Percentiles rank a stretch among this genome's conserved stretches.
Conservation (phyloP, 176 grass and related monocot genomes). For the Carex parvula region DNA sequence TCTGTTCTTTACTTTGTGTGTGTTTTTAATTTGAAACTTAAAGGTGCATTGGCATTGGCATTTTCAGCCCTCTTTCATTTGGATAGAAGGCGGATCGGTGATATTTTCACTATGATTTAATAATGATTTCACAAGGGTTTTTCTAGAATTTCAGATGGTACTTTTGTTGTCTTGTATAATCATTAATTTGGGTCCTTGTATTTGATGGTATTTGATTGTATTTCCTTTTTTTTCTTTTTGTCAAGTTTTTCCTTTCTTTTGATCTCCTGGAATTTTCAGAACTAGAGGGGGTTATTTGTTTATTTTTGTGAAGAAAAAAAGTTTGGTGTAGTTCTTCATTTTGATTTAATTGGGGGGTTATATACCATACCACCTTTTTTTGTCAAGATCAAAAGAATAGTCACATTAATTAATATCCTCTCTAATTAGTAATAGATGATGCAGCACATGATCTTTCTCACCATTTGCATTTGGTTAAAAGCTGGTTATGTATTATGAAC, state of each 20-base stretch:
- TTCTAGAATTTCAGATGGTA: too few relatives aligned
- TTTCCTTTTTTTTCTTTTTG: background rate
- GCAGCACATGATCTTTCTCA: background rate
- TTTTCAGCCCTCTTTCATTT: too few relatives aligned
- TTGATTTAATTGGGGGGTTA: background rate
- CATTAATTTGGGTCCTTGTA: too few relatives aligned
- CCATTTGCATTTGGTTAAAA: background rate
- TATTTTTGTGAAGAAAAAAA: conserved; percentile 1
- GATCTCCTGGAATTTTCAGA: background rate
- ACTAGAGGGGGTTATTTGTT: conserved; percentile 23
- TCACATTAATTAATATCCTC: background rate
- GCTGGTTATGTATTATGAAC: background rate
- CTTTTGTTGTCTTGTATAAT: too few relatives aligned
- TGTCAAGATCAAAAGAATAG: conserved; percentile 14
- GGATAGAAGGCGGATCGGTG: too few relatives aligned
- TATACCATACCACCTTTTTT: background rate
- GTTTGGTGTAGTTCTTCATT: background rate
- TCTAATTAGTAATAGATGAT: background rate
- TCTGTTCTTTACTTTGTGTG: too few relatives aligned
- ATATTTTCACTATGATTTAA: too few relatives aligned
- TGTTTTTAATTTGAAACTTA: too few relatives aligned
- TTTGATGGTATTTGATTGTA: conserved; percentile 2
- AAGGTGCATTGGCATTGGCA: too few relatives aligned
- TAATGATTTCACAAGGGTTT: too few relatives aligned
- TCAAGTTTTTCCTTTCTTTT: background rate